Evolutionary conservation across 2,329 filamentous ascomycete genomes (phyloP).

Genomic region (Seiridium unicorne): DNA sequence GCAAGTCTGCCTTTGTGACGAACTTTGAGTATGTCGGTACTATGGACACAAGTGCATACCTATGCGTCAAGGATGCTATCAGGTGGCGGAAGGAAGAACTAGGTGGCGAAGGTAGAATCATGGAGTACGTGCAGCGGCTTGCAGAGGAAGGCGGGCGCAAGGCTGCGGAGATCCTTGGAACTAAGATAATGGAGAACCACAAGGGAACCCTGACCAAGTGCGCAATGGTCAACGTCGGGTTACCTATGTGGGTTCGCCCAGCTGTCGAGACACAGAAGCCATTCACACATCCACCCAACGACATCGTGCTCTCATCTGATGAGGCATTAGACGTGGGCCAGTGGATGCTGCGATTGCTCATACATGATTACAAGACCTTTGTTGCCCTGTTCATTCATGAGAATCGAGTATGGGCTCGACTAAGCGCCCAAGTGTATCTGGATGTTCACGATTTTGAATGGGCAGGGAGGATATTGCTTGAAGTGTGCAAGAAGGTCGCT

Average conservation of each 20-base stretch:
- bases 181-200: constrained; percentile 68
- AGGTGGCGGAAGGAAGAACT: constrained; percentile 67
- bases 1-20: constrained; percentile 60
- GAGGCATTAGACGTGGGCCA: constrained; percentile 40
- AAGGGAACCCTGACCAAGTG: constrained; percentile 62
- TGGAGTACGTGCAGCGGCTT: constrained; percentile 60
- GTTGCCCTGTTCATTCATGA: constrained; percentile 62
- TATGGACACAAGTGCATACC: constrained; percentile 67
- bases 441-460: constrained; percentile 76
- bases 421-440: constrained; percentile 85
- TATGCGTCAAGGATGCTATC: constrained; percentile 71
- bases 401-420: constrained; percentile 64
- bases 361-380: constrained; percentile 68
- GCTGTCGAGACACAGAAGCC: constrained; percentile 5
- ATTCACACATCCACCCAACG: constrained; percentile 10
- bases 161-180: constrained; percentile 64
- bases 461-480: constrained; percentile 57
- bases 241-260: constrained; percentile 47
- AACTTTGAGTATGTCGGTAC: constrained; percentile 80
- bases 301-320: constrained; percentile 21
- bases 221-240: constrained; percentile 68
- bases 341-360: constrained; percentile 57
- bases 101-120: constrained; percentile 72
- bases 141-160: constrained; percentile 61
- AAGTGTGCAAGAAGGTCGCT: constrained; percentile 39